Percentiles rank a stretch among this genome's conserved stretches.
Conservation (phyloP, 345 rosid species). For the Acer saccharum region DNA sequence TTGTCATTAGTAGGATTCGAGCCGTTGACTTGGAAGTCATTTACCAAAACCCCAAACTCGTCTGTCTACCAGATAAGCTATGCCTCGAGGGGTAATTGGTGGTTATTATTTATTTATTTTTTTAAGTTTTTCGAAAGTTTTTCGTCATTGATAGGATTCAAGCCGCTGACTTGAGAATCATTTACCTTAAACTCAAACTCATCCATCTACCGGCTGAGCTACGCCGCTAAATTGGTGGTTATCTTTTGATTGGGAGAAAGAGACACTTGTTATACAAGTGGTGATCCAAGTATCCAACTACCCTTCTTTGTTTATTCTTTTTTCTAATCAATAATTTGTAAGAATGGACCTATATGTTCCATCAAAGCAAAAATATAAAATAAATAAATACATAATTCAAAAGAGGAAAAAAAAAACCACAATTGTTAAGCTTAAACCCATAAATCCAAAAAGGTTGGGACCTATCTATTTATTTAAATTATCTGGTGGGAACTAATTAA, state of each 20-base stretch:
- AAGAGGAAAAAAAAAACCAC: not conserved
- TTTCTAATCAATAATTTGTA: slow-evolving; percentile 2
- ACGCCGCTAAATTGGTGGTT: too few relatives aligned
- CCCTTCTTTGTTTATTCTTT: slow-evolving; percentile 5
- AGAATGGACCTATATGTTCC: slow-evolving; percentile 6
- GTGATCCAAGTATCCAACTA: slow-evolving; percentile 9
- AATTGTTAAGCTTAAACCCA: not conserved
- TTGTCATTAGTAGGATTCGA: too few relatives aligned
- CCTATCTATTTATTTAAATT: not conserved
- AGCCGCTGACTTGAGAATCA: too few relatives aligned
- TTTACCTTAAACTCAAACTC: too few relatives aligned
- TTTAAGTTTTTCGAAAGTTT: too few relatives aligned
- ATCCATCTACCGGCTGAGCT: too few relatives aligned
- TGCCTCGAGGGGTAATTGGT: too few relatives aligned
- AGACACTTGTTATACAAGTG: not conserved
- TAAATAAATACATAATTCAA: not conserved
- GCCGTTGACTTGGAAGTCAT: too few relatives aligned
- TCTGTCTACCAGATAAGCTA: too few relatives aligned
- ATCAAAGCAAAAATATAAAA: not conserved
- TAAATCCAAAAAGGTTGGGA: slow-evolving; percentile 2
- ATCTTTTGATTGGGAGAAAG: not conserved
- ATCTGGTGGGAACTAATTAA: not conserved
- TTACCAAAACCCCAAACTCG: too few relatives aligned
- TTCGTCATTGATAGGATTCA: too few relatives aligned
- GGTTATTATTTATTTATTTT: too few relatives aligned